A percentile compares a stretch with the other conserved stretches of the same genome.
These are phyloP conservation scores for Chytridium lagenaria DNA, from an alignment of 371 early-diverging fungal genomes.

Conservation along the genomic window DNA sequence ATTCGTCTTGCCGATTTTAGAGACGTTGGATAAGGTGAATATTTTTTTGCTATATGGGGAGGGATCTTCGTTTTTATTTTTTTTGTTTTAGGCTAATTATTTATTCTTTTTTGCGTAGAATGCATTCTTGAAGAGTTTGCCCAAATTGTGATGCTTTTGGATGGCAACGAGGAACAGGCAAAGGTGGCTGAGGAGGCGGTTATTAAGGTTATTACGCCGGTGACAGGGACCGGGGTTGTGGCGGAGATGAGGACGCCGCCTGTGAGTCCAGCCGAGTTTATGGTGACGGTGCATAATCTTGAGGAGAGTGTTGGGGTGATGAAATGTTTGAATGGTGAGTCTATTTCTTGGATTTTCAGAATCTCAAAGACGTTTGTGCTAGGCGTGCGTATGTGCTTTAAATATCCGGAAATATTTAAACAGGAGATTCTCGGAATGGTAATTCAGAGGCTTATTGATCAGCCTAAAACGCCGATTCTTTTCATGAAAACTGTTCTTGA, in stretches of 20 bases:
- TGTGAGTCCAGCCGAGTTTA: slow-evolving; percentile 60
- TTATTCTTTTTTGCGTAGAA: slow-evolving; percentile 9
- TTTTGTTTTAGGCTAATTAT: too few species aligned
- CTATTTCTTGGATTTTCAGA: neutral
- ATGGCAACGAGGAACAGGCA: slow-evolving; percentile 5
- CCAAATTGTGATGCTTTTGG: slow-evolving; percentile 29
- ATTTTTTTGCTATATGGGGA: too few species aligned
- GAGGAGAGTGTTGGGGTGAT: slow-evolving; percentile 61
- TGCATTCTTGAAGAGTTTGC: slow-evolving; percentile 33
- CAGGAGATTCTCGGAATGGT: slow-evolving; percentile 70
- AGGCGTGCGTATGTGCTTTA: slow-evolving; percentile 76
- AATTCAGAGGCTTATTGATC: slow-evolving; percentile 69
- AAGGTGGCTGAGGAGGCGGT: neutral
- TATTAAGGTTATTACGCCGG: slow-evolving; percentile 7
- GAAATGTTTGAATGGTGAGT: slow-evolving; percentile 58
- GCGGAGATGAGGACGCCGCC: slow-evolving; percentile 18
- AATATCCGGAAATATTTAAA: slow-evolving; percentile 67
- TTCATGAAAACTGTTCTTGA: slow-evolving; percentile 83
- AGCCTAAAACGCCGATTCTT: slow-evolving; percentile 67
- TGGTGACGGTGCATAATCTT: slow-evolving; percentile 63
- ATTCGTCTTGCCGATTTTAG: too few species aligned
- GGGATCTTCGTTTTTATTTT: neutral
- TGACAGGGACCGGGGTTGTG: slow-evolving; percentile 44
- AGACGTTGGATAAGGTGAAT: too few species aligned
- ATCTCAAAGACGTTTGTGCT: too few species aligned